Conservation (phyloP, 257 asterid genomes). For the Misopates orontium region DNA sequence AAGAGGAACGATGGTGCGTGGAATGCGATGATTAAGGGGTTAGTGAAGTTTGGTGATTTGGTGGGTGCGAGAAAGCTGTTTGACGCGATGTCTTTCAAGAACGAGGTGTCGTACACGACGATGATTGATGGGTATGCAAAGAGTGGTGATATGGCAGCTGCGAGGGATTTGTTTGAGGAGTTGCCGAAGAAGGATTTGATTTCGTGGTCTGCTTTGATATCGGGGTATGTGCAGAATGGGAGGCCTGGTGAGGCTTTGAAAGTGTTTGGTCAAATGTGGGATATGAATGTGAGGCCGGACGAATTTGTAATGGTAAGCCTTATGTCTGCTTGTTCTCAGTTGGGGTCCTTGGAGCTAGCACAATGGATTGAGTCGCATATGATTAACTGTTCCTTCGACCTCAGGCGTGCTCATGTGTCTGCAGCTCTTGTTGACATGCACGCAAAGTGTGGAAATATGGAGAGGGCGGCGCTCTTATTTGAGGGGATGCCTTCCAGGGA, state of each 20-base stretch:
- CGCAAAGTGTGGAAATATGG: slow-evolving; percentile 79
- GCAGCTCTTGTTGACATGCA: slow-evolving; percentile 80
- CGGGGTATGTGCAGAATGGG: slow-evolving; percentile 73
- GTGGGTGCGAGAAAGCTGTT: slow-evolving; percentile 49
- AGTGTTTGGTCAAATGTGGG: slow-evolving; percentile 49
- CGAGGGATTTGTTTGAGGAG: slow-evolving; percentile 60
- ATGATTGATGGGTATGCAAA: slow-evolving; percentile 71
- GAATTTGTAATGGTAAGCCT: slow-evolving; percentile 67
- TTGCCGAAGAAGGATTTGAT: slow-evolving; percentile 52
- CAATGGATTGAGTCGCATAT: slow-evolving; percentile 60
- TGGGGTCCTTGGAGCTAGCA: slow-evolving; percentile 65
- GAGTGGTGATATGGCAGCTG: slow-evolving; percentile 67
- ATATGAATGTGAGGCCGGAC: slow-evolving; percentile 49
- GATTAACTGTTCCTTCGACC: slow-evolving; percentile 38
- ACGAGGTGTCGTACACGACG: slow-evolving; percentile 57
- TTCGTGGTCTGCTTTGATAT: slow-evolving; percentile 72
- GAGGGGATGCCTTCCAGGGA: slow-evolving; percentile 58
- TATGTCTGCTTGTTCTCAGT: slow-evolving; percentile 77
- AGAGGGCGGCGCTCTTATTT: slow-evolving; percentile 51
- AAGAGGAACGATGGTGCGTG: slow-evolving; percentile 52
- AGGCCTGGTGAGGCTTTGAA: slow-evolving; percentile 58
- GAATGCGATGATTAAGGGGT: slow-evolving; percentile 68
- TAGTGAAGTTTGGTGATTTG: slow-evolving; percentile 60
- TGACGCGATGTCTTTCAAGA: slow-evolving; percentile 49
- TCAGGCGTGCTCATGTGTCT: slow-evolving; percentile 45